These are phyloP conservation scores for Bremia lactucae DNA, from an alignment of 352 stramenopile species.

Conservation along the genomic window DNA sequence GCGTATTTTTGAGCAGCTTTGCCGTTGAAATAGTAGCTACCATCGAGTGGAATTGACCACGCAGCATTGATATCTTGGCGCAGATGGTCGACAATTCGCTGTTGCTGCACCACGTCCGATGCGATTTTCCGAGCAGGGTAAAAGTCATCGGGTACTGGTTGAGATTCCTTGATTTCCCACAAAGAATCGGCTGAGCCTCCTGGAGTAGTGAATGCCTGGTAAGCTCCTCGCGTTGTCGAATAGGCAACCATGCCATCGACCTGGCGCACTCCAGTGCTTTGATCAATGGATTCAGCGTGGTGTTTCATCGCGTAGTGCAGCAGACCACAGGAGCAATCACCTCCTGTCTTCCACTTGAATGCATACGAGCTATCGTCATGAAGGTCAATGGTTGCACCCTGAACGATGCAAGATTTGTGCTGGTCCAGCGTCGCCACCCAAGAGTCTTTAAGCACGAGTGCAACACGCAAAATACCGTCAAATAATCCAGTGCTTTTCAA, in stretches of 20 bases:
- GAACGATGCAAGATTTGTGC: slow-evolving; percentile 40
- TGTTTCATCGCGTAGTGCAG: slow-evolving; percentile 53
- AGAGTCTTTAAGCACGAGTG: slow-evolving; percentile 29
- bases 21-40: slow-evolving; percentile 62
- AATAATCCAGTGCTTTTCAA: slow-evolving; percentile 29
- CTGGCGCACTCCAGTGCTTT: slow-evolving; percentile 8
- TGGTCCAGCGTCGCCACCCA: slow-evolving; percentile 32
- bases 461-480: slow-evolving; percentile 33
- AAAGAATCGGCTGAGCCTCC: slow-evolving; percentile 6
- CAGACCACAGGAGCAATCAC: slow-evolving; percentile 37
- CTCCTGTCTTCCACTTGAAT: slow-evolving; percentile 50
- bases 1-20: slow-evolving; percentile 53
- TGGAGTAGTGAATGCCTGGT: slow-evolving; percentile 32
- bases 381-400: slow-evolving; percentile 30
- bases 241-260: slow-evolving; percentile 29
- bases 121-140: slow-evolving; percentile 32
- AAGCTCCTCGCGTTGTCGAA: slow-evolving; percentile 45
- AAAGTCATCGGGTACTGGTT: slow-evolving; percentile 31
- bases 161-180: slow-evolving; percentile 40
- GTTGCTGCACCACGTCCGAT: slow-evolving; percentile 18
- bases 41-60: slow-evolving; percentile 37
- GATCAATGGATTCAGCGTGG: slow-evolving; percentile 36
- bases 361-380: slow-evolving; percentile 33
- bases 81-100: slow-evolving; percentile 34
- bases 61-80: slow-evolving; percentile 26